Percentiles rank a stretch among this genome's conserved stretches.
These are phyloP conservation scores for Solanum neorickii DNA, from an alignment of 257 asterid species.

Conservation along the genomic window DNA sequence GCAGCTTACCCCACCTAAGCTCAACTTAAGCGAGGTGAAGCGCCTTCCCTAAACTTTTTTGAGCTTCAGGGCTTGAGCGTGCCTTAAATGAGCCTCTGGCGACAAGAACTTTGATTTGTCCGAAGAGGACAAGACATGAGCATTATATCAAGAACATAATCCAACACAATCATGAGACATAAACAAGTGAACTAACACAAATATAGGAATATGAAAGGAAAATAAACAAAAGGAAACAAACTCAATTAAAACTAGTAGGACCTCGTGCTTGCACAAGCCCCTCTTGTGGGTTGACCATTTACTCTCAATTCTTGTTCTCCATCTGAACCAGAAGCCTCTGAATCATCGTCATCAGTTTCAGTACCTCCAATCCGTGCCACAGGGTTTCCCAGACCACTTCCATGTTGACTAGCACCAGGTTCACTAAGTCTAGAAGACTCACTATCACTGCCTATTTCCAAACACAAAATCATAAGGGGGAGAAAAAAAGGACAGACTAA, in stretches of 20 bases:
- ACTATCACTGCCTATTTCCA: conserved; percentile 26
- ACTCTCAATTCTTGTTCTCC: conserved; percentile 28
- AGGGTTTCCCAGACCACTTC: conserved; percentile 1
- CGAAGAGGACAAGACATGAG: background rate
- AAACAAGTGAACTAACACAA: background rate
- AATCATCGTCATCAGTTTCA: conserved; percentile 28
- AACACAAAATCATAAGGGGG: background rate
- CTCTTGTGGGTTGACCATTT: conserved; percentile 18
- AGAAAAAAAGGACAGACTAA: background rate
- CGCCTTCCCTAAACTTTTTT: background rate
- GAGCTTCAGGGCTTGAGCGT: background rate
- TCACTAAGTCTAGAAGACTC: conserved; percentile 16
- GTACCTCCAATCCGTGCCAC: conserved; percentile 27
- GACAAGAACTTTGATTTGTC: background rate
- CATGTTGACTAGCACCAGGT: conserved; percentile 11
- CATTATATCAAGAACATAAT: background rate
- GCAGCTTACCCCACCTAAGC: background rate
- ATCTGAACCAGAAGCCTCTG: conserved; percentile 45
- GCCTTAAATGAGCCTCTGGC: background rate
- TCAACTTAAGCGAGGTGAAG: background rate
- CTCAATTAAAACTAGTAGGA: conserved; percentile 1
- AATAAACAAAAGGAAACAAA: background rate
- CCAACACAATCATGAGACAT: background rate
- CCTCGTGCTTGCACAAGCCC: conserved; percentile 37
- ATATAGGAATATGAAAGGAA: background rate